These are phyloP conservation scores for Ustilago nuda DNA, from an alignment of 1,284 basidiomycete genomes.

Conservation along the genomic window DNA sequence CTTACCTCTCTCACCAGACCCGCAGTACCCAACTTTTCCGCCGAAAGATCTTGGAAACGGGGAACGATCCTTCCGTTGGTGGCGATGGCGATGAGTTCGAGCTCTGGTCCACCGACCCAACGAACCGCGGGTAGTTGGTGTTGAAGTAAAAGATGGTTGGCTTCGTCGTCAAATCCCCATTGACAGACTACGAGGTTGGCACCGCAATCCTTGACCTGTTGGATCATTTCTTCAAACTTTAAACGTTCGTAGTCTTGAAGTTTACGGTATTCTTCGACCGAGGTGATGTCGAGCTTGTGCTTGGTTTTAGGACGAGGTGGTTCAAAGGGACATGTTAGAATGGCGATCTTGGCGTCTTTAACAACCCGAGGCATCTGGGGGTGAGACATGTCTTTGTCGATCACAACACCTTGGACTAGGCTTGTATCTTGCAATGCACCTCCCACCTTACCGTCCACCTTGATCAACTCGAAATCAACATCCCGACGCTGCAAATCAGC, in stretches of 20 bases:
- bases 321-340: conserved; percentile 98
- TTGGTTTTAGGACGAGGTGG: conserved; percentile 99
- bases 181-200: conserved; percentile 99
- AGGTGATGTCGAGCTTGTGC: conserved; percentile 97
- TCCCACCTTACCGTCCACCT: conserved; percentile 98
- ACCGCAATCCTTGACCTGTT: conserved; percentile 94
- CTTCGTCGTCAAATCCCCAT: conserved; percentile 99
- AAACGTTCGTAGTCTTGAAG: conserved; percentile 93
- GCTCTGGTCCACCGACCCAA: conserved; percentile 99
- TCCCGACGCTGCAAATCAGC: conserved; percentile 94
- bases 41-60: conserved; percentile 91
- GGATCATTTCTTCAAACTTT: conserved; percentile 97
- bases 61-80: conserved; percentile 98
- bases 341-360: conserved; percentile 90
- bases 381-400: conserved; percentile 99
- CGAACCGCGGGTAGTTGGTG: conserved; percentile 97
- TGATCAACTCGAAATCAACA: conserved; percentile 98
- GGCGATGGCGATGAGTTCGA: conserved; percentile 98
- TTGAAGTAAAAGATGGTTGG: conserved; percentile 97
- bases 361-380: conserved; percentile 94
- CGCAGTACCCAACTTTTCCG: conserved; percentile 90
- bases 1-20: conserved; percentile 92
- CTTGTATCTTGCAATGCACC: conserved; percentile 93
- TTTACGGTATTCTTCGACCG: conserved; percentile 97
- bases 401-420: conserved; percentile 92